Percentiles rank a stretch among this genome's conserved stretches.
Conservation (phyloP, 208 protist genomes). For the Leishmania amazonensis region DNA sequence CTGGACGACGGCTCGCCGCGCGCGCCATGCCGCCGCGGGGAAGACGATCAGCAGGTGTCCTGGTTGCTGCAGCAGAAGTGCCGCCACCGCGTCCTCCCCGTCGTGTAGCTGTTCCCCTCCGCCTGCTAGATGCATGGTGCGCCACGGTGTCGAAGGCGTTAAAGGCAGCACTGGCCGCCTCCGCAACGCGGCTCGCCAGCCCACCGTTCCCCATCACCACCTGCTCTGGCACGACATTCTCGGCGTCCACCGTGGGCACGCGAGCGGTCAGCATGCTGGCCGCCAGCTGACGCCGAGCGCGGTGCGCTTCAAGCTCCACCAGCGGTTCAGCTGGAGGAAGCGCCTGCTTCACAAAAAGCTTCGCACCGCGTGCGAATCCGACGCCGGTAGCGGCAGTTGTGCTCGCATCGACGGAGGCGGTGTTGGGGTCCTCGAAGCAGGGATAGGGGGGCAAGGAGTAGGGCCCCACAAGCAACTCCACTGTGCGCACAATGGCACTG, state of each 20-base stretch:
- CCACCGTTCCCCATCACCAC: constrained; percentile 23
- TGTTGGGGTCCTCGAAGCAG: constrained; percentile 37
- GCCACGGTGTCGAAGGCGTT: constrained; percentile 67
- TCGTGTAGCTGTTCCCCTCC: constrained; percentile 27
- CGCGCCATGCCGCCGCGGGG: not conserved
- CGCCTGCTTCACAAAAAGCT: constrained; percentile 37
- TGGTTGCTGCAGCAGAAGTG: not conserved
- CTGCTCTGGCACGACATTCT: constrained; percentile 44
- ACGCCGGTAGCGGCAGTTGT: not conserved
- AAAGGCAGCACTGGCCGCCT: constrained; percentile 24
- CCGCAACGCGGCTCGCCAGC: constrained; percentile 5
- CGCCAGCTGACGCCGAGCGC: constrained; percentile 20
- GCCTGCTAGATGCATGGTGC: constrained; percentile 38
- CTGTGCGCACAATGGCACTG: constrained; percentile 11
- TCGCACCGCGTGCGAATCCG: not conserved
- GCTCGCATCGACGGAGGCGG: not conserved
- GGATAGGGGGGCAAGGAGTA: constrained; percentile 41
- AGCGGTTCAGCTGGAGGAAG: constrained; percentile 33
- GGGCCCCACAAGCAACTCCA: constrained; percentile 22
- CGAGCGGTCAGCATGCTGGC: constrained; percentile 36
- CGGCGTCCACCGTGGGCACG: constrained; percentile 51
- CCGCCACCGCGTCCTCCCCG: constrained; percentile 11
- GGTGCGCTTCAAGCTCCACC: constrained; percentile 42
- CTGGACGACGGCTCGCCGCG: not conserved
- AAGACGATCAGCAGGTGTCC: not conserved